Conservation (phyloP, 352 stramenopile genomes). For the Pseudoperonospora humuli region DNA sequence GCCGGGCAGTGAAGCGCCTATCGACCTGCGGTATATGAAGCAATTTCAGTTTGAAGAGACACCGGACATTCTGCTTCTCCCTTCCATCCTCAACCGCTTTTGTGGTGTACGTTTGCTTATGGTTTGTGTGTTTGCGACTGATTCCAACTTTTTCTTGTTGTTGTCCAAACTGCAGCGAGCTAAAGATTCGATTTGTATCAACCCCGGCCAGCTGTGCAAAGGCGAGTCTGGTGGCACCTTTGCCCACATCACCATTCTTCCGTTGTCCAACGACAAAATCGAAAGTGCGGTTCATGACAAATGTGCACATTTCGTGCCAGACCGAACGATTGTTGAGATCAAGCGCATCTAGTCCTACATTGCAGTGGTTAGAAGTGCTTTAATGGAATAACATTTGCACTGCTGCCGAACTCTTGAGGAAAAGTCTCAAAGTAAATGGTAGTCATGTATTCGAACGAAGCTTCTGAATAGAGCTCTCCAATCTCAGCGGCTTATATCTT, state of each 20-base stretch:
- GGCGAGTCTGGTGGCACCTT: conserved; percentile 92
- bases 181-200: conserved; percentile 91
- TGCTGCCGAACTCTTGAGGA: too few relatives aligned
- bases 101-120: conserved; percentile 52
- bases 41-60: conserved; percentile 88
- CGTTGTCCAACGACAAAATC: conserved; percentile 79
- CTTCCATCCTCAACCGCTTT: conserved; percentile 90
- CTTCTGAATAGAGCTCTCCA: too few relatives aligned
- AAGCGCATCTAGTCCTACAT: conserved; percentile 69
- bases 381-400: too few relatives aligned
- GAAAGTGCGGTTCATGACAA: conserved; percentile 33
- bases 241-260: conserved; percentile 87
- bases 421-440: too few relatives aligned
- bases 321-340: conserved; percentile 89
- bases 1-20: conserved; percentile 52
- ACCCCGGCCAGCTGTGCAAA: conserved; percentile 92
- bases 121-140: background rate
- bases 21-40: conserved; percentile 90
- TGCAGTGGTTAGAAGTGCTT: background rate
- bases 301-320: conserved; percentile 60
- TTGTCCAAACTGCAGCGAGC: conserved; percentile 67
- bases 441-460: too few relatives aligned
- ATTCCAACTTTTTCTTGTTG: conserved; percentile 9
- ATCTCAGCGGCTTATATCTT: too few relatives aligned
- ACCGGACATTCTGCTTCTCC: conserved; percentile 93